phyloP scores from a whole-genome alignment of 768 basidiomycete species.

The Mycena amicta region DNA sequence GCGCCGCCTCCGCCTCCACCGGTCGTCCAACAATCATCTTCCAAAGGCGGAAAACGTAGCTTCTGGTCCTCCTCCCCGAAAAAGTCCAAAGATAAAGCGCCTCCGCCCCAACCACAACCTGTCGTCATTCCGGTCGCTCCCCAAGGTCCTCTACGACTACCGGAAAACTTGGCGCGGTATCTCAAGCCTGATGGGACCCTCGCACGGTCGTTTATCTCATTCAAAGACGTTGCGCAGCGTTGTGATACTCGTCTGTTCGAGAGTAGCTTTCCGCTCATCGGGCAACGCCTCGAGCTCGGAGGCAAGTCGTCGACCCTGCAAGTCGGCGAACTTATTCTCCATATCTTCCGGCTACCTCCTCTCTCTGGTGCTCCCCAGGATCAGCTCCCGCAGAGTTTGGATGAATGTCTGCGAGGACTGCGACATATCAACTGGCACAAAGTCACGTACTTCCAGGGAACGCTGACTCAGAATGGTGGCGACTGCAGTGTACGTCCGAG shows the following conservation, averaged over 20 bases:
- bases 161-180: conserved; percentile 81
- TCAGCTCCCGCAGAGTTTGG: conserved; percentile 87
- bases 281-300: conserved; percentile 63
- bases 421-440: conserved; percentile 94
- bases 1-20: conserved; percentile 36
- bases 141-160: conserved; percentile 44
- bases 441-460: conserved; percentile 90
- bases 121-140: conserved; percentile 42
- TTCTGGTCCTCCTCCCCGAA: conserved; percentile 81
- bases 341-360: conserved; percentile 88
- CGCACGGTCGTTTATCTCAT: conserved; percentile 84
- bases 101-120: conserved; percentile 34
- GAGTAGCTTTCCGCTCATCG: conserved; percentile 79
- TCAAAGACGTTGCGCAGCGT: conserved; percentile 80
- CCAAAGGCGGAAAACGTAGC: conserved; percentile 69
- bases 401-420: conserved; percentile 88
- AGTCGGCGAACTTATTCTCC: conserved; percentile 86
- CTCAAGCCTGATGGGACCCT: conserved; percentile 86
- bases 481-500: conserved; percentile 78
- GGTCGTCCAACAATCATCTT: conserved; percentile 50
- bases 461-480: conserved; percentile 89
- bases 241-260: conserved; percentile 89
- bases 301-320: conserved; percentile 65
- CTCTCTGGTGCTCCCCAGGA: conserved; percentile 79
- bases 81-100: conserved; percentile 55